phyloP scores from a whole-genome alignment of 768 basidiomycete species.

The Filobasidium wieringae region DNA sequence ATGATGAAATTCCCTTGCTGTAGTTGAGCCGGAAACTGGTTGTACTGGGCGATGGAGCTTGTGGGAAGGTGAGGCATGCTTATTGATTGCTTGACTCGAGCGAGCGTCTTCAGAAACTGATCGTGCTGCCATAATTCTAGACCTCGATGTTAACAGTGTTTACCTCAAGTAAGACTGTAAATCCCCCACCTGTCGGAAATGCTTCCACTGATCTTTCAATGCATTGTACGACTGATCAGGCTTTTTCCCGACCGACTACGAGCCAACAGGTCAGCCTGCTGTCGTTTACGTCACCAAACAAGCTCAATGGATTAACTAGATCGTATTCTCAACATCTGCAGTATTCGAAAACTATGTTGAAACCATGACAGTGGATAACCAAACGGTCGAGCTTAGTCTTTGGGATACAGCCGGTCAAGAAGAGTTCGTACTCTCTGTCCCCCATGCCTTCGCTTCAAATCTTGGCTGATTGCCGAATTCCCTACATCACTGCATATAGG shows the following conservation, averaged over 20 bases:
- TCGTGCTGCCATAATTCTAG: too few relatives aligned
- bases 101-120: too few relatives aligned
- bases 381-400: slow-evolving; percentile 74
- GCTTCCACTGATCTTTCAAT: neutral
- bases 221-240: neutral
- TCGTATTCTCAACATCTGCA: slow-evolving; percentile 56
- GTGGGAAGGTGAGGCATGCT: slow-evolving; percentile 47
- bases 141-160: slow-evolving; percentile 17
- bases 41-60: slow-evolving; percentile 94
- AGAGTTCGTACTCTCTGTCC: slow-evolving; percentile 44
- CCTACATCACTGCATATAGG: neutral
- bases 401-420: slow-evolving; percentile 79
- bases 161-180: slow-evolving; percentile 45
- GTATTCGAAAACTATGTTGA: slow-evolving; percentile 98
- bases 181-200: neutral
- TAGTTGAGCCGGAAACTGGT: slow-evolving; percentile 52
- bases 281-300: neutral
- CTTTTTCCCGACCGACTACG: slow-evolving; percentile 18
- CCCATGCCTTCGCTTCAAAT: too few relatives aligned
- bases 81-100: neutral
- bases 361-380: slow-evolving; percentile 73
- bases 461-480: neutral
- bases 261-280: slow-evolving; percentile 27
- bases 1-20: neutral
- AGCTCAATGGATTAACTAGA: neutral